Evolutionary conservation across 192 early-diverging fungal genomes (phyloP).

Genomic region (Haplosporangium gracile): DNA sequence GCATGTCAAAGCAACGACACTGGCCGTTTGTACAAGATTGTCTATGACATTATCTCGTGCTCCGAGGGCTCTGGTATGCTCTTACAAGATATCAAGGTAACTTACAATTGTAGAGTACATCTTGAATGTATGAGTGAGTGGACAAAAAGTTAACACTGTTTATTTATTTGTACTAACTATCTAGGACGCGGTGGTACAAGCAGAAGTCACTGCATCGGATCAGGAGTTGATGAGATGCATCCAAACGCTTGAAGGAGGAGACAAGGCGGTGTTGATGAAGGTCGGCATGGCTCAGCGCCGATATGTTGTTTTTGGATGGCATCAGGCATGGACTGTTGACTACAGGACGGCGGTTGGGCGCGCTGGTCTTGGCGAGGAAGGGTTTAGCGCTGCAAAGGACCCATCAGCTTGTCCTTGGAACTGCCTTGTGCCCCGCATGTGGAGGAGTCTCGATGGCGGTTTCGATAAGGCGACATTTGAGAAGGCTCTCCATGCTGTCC

Average conservation of each 20-base stretch:
- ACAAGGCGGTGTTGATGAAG: conserved; percentile 13
- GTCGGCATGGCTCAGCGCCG: conserved; percentile 30
- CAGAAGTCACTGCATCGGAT: not conserved
- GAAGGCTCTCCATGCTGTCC: conserved; percentile 33
- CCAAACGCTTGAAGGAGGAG: not conserved
- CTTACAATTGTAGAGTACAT: not conserved
- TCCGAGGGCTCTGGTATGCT: conserved; percentile 18
- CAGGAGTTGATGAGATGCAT: conserved; percentile 25
- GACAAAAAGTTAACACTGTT: not conserved
- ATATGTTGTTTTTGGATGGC: conserved; percentile 41
- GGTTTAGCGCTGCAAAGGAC: not conserved
- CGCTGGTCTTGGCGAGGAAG: not conserved
- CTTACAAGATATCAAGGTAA: conserved; percentile 42
- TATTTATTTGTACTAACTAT: not conserved
- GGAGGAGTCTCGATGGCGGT: conserved; percentile 30
- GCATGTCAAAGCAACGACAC: not conserved
- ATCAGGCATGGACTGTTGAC: conserved; percentile 34
- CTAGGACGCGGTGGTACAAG: conserved; percentile 9
- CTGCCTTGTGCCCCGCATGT: conserved; percentile 33
- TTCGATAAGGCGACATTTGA: conserved; percentile 27
- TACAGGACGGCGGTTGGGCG: not conserved
- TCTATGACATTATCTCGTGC: not conserved
- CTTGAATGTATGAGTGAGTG: not conserved
- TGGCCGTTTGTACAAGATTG: not conserved
- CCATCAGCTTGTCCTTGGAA: not conserved